A percentile compares a stretch with the other conserved stretches of the same genome.
These are phyloP conservation scores for Mycena albidolilacea DNA, from an alignment of 768 basidiomycete genomes.

Conservation along the genomic window DNA sequence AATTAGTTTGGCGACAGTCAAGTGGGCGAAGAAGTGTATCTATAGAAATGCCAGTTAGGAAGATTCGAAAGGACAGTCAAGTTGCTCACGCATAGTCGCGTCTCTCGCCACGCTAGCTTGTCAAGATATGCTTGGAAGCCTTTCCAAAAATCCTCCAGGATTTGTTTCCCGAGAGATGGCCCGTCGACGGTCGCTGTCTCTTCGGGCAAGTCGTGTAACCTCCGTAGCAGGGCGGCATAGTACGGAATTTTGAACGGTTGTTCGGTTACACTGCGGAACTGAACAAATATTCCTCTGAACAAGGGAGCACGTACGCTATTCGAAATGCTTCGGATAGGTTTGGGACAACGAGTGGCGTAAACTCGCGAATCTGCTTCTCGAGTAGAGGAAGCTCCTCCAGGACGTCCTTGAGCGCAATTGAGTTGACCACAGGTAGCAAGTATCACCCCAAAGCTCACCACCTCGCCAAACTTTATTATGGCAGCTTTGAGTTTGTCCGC, in stretches of 20 bases:
- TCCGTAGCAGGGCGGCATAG: conserved; percentile 85
- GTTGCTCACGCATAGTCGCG: conserved; percentile 84
- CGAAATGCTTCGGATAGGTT: conserved; percentile 83
- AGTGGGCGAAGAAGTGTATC: conserved; percentile 95
- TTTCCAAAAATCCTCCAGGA: conserved; percentile 92
- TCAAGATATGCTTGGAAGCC: conserved; percentile 92
- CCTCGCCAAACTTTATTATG: conserved; percentile 85
- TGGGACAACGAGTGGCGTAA: conserved; percentile 70
- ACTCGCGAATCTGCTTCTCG: conserved; percentile 75
- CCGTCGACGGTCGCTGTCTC: conserved; percentile 54
- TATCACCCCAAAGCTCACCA: conserved; percentile 64
- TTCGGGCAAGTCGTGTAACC: conserved; percentile 65
- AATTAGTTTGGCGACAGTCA: conserved; percentile 83
- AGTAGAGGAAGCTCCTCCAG: conserved; percentile 78
- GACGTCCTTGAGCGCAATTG: conserved; percentile 66
- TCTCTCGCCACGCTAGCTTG: conserved; percentile 92
- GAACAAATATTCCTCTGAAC: not conserved
- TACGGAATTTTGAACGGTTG: conserved; percentile 95
- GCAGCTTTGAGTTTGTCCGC: conserved; percentile 78
- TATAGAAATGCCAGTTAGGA: conserved; percentile 49
- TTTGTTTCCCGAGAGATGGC: conserved; percentile 73
- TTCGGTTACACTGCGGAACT: conserved; percentile 78
- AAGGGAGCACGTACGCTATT: conserved; percentile 65
- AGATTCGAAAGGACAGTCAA: conserved; percentile 8
- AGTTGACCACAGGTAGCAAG: conserved; percentile 15